Evolutionary conservation across 31 red algal genomes (phyloP).

Genomic region (Odonthalia washingtoniensis): DNA sequence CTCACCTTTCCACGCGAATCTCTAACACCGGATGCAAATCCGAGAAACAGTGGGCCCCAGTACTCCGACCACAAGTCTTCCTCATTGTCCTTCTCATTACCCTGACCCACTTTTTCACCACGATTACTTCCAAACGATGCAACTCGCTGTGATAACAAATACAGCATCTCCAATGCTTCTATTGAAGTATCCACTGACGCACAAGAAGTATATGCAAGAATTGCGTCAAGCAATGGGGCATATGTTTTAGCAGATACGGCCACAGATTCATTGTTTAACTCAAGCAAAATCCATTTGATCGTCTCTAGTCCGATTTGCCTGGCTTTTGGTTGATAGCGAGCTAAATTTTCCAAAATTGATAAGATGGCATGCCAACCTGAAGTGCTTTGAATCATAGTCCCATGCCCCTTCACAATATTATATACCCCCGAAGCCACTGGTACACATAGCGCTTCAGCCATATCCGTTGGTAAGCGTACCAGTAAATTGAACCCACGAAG

Average conservation of each 20-base stretch:
- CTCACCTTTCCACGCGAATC: slow-evolving; percentile 75
- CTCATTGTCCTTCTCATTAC: neutral
- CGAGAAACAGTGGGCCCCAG: slow-evolving; percentile 79
- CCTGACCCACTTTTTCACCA: neutral
- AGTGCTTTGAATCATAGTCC: slow-evolving; percentile 64
- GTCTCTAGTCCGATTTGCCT: slow-evolving; percentile 70
- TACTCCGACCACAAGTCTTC: slow-evolving; percentile 72
- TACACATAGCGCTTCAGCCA: slow-evolving; percentile 65
- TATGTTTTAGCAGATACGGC: slow-evolving; percentile 80
- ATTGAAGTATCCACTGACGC: slow-evolving; percentile 65
- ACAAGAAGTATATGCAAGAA: slow-evolving; percentile 80
- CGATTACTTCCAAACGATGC: slow-evolving; percentile 39
- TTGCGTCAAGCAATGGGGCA: slow-evolving; percentile 81
- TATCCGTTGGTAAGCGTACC: slow-evolving; percentile 68
- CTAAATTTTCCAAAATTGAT: slow-evolving; percentile 68
- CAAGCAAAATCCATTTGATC: slow-evolving; percentile 66
- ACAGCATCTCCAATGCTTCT: slow-evolving; percentile 63
- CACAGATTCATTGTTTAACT: slow-evolving; percentile 34
- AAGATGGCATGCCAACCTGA: slow-evolving; percentile 80
- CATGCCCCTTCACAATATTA: slow-evolving; percentile 77
- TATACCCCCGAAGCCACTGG: slow-evolving; percentile 76
- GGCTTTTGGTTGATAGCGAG: slow-evolving; percentile 61
- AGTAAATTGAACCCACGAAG: slow-evolving; percentile 83
- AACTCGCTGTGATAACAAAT: slow-evolving; percentile 60
- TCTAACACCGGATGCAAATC: slow-evolving; percentile 66